Percentiles rank a stretch among this genome's conserved stretches.
These are phyloP conservation scores for Daldinia sp. DNA, from an alignment of 2,329 filamentous ascomycete genomes.

Conservation along the genomic window DNA sequence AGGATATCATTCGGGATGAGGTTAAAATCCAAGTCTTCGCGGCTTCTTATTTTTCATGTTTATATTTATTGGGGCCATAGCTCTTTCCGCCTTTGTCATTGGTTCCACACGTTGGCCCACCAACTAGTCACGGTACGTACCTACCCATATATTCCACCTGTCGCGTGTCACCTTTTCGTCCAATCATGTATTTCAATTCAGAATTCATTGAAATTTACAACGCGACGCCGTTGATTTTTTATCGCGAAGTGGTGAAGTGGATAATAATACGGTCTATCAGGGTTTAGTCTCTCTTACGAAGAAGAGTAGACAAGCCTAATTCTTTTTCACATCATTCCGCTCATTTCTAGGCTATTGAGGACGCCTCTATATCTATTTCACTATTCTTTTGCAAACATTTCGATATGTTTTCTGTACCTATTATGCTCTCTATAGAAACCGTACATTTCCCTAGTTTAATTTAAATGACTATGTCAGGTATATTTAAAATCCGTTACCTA, in stretches of 20 bases:
- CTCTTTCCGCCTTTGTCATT: constrained; percentile 17
- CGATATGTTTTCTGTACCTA: too few species aligned
- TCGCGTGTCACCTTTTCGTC: constrained; percentile 1
- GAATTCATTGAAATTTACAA: constrained; percentile 2
- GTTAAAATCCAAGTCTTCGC: constrained; percentile 23
- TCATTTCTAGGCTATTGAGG: not conserved
- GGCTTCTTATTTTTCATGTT: constrained; percentile 38
- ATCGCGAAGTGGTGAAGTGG: not conserved
- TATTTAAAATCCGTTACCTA: not conserved
- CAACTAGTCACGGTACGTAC: constrained; percentile 26
- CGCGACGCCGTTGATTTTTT: not conserved
- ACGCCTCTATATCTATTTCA: too few species aligned
- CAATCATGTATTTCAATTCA: constrained; percentile 4
- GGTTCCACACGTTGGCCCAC: constrained; percentile 37
- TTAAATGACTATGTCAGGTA: not conserved
- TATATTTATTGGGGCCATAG: constrained; percentile 43
- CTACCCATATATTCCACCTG: not conserved
- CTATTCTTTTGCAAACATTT: too few species aligned
- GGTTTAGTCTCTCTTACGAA: not conserved
- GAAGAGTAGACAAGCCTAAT: not conserved
- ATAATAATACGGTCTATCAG: not conserved
- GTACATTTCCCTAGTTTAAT: too few species aligned
- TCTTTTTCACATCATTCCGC: not conserved
- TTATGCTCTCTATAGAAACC: too few species aligned
- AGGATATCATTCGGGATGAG: constrained; percentile 3